Percentiles rank a stretch among this genome's conserved stretches.
These are phyloP conservation scores for Aspergillus caelatus DNA, from an alignment of 2,329 filamentous ascomycete species.

Conservation along the genomic window DNA sequence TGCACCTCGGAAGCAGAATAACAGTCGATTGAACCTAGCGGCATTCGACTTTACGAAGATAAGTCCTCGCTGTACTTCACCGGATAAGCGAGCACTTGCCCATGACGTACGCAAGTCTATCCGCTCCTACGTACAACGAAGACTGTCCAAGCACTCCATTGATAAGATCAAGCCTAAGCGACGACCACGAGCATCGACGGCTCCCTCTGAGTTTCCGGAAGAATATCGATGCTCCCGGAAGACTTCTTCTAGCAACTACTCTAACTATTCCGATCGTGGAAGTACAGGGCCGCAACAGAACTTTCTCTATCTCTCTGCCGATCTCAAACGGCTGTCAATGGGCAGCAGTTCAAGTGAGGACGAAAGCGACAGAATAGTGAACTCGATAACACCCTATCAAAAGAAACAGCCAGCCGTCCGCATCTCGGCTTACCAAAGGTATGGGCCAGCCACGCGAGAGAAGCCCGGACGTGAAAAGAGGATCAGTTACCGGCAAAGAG, in stretches of 20 bases:
- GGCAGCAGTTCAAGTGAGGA: constrained; percentile 19
- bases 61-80: constrained; percentile 27
- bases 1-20: constrained; percentile 28
- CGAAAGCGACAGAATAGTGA: constrained; percentile 10
- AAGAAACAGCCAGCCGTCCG: constrained; percentile 37
- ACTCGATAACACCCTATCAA: constrained; percentile 6
- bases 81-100: constrained; percentile 27
- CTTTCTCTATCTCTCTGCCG: constrained; percentile 8
- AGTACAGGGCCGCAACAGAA: constrained; percentile 9
- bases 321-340: constrained; percentile 16
- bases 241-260: constrained; percentile 18
- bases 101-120: constrained; percentile 37
- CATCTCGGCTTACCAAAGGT: constrained; percentile 40
- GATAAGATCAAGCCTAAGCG: constrained; percentile 22
- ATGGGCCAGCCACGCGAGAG: constrained; percentile 41
- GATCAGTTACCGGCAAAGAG: constrained; percentile 21
- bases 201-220: constrained; percentile 13
- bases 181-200: constrained; percentile 17
- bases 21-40: constrained; percentile 20
- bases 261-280: constrained; percentile 14
- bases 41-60: constrained; percentile 27
- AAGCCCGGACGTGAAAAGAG: constrained; percentile 28
- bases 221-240: constrained; percentile 11
- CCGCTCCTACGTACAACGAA: constrained; percentile 37
- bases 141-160: constrained; percentile 28